phyloP scores from a whole-genome alignment of 257 asterid genomes.

The Solanum ahanhuiri region DNA sequence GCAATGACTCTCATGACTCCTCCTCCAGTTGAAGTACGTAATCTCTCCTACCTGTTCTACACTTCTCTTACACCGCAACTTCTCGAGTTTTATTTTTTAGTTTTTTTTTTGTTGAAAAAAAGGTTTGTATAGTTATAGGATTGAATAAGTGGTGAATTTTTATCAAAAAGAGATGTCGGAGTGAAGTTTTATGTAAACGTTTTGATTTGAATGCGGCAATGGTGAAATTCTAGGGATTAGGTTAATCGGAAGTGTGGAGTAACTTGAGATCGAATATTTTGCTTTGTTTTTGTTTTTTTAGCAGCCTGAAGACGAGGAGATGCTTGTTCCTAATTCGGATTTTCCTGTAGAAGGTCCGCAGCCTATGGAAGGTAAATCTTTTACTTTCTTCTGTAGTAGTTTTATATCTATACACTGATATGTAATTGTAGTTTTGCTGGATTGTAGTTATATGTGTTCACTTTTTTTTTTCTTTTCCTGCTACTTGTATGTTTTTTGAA shows the following conservation, averaged over 20 bases:
- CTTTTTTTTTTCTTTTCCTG: neutral
- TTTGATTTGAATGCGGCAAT: neutral
- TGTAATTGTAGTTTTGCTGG: neutral
- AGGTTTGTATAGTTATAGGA: neutral
- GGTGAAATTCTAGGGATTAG: neutral
- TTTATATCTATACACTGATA: neutral
- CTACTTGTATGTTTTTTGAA: neutral
- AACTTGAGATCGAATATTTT: neutral
- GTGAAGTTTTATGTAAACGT: neutral
- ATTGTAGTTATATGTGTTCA: neutral
- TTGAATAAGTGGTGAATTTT: neutral
- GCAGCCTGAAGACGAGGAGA: constrained; percentile 1
- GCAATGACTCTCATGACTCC: neutral
- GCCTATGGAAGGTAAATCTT: neutral
- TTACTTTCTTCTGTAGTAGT: neutral
- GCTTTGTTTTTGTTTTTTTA: neutral
- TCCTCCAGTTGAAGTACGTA: neutral
- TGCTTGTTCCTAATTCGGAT: constrained; percentile 2
- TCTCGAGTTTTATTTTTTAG: neutral
- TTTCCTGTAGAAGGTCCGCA: neutral
- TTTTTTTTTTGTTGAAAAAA: neutral
- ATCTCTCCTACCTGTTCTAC: neutral
- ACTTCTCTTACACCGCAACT: neutral
- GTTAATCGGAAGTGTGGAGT: neutral
- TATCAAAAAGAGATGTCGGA: neutral